Conservation (phyloP, 2,329 filamentous ascomycete species). For the Boeremia lycopersici region DNA sequence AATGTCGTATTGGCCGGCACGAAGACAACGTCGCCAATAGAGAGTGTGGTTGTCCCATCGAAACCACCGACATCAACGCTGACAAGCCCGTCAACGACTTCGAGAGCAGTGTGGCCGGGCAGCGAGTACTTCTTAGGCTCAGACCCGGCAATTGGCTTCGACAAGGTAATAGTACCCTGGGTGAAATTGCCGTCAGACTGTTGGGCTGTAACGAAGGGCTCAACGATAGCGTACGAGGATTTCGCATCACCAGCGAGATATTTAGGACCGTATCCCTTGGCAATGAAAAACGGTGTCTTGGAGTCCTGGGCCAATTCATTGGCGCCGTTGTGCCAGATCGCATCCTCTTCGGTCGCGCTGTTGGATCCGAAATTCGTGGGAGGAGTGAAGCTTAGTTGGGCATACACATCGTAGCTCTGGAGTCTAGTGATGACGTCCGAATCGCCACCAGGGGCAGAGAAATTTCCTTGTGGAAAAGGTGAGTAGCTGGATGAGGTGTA, state of each 20-base stretch:
- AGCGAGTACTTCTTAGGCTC: slow-evolving; percentile 31
- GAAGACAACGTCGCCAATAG: slow-evolving; percentile 49
- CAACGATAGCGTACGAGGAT: slow-evolving; percentile 50
- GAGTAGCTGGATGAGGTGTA: slow-evolving; percentile 45
- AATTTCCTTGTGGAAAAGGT: slow-evolving; percentile 44
- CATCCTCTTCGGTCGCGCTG: slow-evolving; percentile 45
- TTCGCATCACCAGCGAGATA: slow-evolving; percentile 48
- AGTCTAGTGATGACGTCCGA: slow-evolving; percentile 44
- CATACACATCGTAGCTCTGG: slow-evolving; percentile 52
- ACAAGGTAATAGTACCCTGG: slow-evolving; percentile 52
- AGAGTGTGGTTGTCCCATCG: slow-evolving; percentile 38
- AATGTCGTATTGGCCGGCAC: slow-evolving; percentile 44
- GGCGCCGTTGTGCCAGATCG: slow-evolving; percentile 48
- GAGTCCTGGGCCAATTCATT: slow-evolving; percentile 43
- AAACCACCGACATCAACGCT: slow-evolving; percentile 39
- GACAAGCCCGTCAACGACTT: slow-evolving; percentile 49
- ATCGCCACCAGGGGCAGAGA: slow-evolving; percentile 36
- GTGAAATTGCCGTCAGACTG: slow-evolving; percentile 53
- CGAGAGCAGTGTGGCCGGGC: slow-evolving; percentile 45
- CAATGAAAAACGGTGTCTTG: slow-evolving; percentile 51
- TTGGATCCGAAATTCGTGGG: slow-evolving; percentile 50
- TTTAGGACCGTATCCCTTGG: slow-evolving; percentile 55
- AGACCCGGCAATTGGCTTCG: slow-evolving; percentile 26
- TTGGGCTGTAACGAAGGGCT: slow-evolving; percentile 51
- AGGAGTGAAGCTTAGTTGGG: slow-evolving; percentile 49